Percentiles rank a stretch among this genome's conserved stretches.
phyloP scores from a whole-genome alignment of 106 monocot genomes.

The Acanthochlamys bracteata region DNA sequence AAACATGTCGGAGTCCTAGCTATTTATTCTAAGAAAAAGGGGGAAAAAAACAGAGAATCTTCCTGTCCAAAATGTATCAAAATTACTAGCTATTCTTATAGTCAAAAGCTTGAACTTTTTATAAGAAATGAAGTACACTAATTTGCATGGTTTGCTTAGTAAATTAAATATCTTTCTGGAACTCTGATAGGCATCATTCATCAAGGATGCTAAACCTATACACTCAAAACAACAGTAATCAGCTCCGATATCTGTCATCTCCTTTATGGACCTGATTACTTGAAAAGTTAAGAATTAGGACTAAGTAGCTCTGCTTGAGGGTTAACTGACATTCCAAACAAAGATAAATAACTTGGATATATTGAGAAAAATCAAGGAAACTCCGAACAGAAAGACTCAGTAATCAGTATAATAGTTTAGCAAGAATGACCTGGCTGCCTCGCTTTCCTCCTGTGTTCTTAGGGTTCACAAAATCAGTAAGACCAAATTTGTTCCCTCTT shows the following conservation, averaged over 20 bases:
- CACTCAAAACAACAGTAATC: constrained; percentile 75
- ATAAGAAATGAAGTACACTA: too few relatives aligned
- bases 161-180: constrained; percentile 28
- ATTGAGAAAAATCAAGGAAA: neutral
- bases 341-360: neutral
- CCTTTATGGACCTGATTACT: constrained; percentile 31
- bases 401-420: neutral
- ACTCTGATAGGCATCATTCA: constrained; percentile 61
- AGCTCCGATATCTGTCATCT: constrained; percentile 52
- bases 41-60: too few relatives aligned
- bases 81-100: too few relatives aligned
- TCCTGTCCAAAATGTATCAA: too few relatives aligned
- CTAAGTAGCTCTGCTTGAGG: neutral
- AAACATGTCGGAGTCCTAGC: too few relatives aligned
- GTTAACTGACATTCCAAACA: neutral
- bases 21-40: too few relatives aligned
- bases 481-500: constrained; percentile 81
- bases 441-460: constrained; percentile 58
- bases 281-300: neutral
- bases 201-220: constrained; percentile 46
- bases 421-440: constrained; percentile 30
- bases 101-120: too few relatives aligned
- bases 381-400: neutral
- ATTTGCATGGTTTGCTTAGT: neutral
- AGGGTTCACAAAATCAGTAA: constrained; percentile 83